Percentiles rank a stretch among this genome's conserved stretches.
phyloP scores from a whole-genome alignment of 306 rosid species.

The Pachyrhizus erosus region DNA sequence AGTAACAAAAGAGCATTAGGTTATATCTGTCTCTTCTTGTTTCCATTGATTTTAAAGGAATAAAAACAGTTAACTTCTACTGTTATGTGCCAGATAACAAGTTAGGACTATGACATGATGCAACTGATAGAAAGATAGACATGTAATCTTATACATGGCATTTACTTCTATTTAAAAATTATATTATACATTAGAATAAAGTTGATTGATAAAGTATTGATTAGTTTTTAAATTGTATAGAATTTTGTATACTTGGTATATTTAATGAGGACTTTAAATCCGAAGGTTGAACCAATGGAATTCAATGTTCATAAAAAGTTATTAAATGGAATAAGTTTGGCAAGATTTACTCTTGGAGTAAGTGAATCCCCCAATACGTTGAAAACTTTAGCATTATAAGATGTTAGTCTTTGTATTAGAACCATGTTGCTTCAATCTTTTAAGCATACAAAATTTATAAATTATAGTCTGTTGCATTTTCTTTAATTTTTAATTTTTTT shows the following conservation, averaged over 20 bases:
- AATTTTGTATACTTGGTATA: too few relatives aligned
- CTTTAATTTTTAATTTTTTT: constrained; percentile 49
- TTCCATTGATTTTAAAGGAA: neutral
- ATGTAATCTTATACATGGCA: neutral
- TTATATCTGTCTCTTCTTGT: neutral
- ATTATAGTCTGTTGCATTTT: constrained; percentile 54
- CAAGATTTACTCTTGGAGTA: too few relatives aligned
- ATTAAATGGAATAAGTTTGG: too few relatives aligned
- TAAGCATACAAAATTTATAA: constrained; percentile 46
- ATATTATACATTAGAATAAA: too few relatives aligned
- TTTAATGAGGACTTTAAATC: too few relatives aligned
- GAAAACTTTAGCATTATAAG: too few relatives aligned
- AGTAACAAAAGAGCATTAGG: neutral
- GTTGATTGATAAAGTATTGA: too few relatives aligned
- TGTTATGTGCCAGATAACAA: constrained; percentile 6
- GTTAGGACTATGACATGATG: constrained; percentile 1
- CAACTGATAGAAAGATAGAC: neutral
- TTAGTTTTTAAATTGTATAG: too few relatives aligned
- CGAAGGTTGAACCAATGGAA: too few relatives aligned
- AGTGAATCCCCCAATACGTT: too few relatives aligned
- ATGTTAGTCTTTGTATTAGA: constrained; percentile 41
- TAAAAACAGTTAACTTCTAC: neutral
- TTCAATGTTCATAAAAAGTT: too few relatives aligned
- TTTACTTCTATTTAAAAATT: neutral
- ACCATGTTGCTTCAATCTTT: constrained; percentile 40